phyloP scores from a whole-genome alignment of 2,329 filamentous ascomycete species.

The Aureobasidium sp. region DNA sequence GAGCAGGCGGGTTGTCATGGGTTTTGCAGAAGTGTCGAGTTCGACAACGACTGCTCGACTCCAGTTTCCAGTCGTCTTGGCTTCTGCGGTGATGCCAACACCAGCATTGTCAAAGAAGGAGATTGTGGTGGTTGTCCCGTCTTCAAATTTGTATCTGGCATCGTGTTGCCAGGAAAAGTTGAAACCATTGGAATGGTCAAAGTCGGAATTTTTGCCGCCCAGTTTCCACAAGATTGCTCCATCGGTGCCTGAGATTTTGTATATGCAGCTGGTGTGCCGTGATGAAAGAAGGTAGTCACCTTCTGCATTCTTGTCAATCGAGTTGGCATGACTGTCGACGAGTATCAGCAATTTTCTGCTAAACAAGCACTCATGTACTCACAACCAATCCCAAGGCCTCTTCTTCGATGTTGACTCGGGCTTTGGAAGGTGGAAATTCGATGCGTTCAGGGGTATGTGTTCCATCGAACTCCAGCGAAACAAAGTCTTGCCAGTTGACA shows the following conservation, averaged over 20 bases:
- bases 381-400: slow-evolving; percentile 19
- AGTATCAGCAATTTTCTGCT: background rate
- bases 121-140: slow-evolving; percentile 8
- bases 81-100: background rate
- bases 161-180: slow-evolving; percentile 34
- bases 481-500: slow-evolving; percentile 27
- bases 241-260: slow-evolving; percentile 31
- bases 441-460: slow-evolving; percentile 26
- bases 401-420: background rate
- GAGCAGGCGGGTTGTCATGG: slow-evolving; percentile 1
- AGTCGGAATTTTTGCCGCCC: slow-evolving; percentile 27
- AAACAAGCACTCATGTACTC: background rate
- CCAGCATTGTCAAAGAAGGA: slow-evolving; percentile 16
- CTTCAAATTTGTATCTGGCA: slow-evolving; percentile 24
- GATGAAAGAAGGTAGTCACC: slow-evolving; percentile 36
- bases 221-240: slow-evolving; percentile 34
- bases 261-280: slow-evolving; percentile 34
- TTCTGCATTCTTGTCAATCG: slow-evolving; percentile 32
- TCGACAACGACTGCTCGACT: slow-evolving; percentile 10
- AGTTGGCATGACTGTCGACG: slow-evolving; percentile 30
- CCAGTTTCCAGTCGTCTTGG: background rate
- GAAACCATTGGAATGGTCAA: slow-evolving; percentile 24
- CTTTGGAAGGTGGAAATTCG: slow-evolving; percentile 18
- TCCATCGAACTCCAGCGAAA: slow-evolving; percentile 30
- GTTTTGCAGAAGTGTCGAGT: background rate